Evolutionary conservation across 169 alveolate species (phyloP), one percentile per base, ranked within the genome.

Genomic region (Eimeria zaria): DNA sequence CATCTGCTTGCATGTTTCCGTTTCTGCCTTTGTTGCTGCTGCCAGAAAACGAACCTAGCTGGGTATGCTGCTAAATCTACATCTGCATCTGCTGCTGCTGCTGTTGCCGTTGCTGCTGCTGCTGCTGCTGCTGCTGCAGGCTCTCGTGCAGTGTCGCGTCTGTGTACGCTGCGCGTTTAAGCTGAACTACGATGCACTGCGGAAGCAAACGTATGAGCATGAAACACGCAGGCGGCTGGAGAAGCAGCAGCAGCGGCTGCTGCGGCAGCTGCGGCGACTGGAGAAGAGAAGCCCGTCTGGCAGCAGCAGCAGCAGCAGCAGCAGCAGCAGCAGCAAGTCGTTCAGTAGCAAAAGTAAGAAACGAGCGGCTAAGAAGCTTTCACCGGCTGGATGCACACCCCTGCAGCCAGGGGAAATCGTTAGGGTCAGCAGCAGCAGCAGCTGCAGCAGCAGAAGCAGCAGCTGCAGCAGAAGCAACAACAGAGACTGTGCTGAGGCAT

Each of bases 201-300:
- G 87, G 87, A 76, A 76, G 87, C 62, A 76, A 33, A 76, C 58
- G 16, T 60, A 39, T 60, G 0, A 60, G 41, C 62, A 76, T 20
- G 87, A 36, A n/a, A 76, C 30, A 46, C 58, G 87, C 62, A 27
- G 60, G 22, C 53, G 87, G 62, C 87, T 76, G 60, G 62, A 76
- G 87, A 36, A 41, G 87, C 87, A 44, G 87, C 87, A 76, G 55
- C 48, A 39, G 87, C 87, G 87, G 87, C 87, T 76, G 87, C 62
- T 33, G 87, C 87, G 48, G 87, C 62, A 44, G 87, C 60, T 76
- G 87, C 58, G 20, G 53, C 87, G 48, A 60, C 87, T 76, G 30
- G 58, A 76, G 87, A 30, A 18, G 55, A 36, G 60, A 46, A 30
- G 87, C 87, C 6, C n/a, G 27, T 76, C 58, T 46, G 14, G 87